Base-by-base conservation (phyloP, 1,139 yeast genomes). In the Geotrichum phurueaensis region DNA sequence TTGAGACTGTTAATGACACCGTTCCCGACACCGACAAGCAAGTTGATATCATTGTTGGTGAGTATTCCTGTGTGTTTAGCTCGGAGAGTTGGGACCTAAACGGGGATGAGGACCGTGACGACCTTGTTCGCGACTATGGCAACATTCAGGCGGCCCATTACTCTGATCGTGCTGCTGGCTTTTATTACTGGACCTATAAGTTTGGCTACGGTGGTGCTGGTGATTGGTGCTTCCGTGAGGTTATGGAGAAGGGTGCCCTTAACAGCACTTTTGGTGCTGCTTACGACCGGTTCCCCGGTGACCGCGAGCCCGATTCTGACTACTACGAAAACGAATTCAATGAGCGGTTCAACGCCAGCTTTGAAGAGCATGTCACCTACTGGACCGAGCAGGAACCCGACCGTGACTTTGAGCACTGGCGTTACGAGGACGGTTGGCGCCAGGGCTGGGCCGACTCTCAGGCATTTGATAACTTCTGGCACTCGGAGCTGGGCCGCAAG, bases 131-230 rank as follows among this genome's bases (percentile, higher is more conserved):
- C 31, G 65, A 59, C 51, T 81, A 71, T 65, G 84, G 83, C 9
- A 71, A 70, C 33, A 72, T 69, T 33, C 83, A 85, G 70, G 67
- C 71, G 1, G 69, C 74, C 2, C 64, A 81, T 2, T 81, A 87
- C 67, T 68, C 70, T 12, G 69, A 80, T 53, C 75, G 87, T 55
- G 85, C 92, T 0, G 80, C 83, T 60, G 98, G 97, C 0, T 79
- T 82, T 58, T 91, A 81, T 73, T 92, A 92, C 74, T 92, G 97
- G 98, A 89, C 97, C 1, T 87, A 76, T 71, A 89, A 89, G 73
- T 92, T 91, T 70, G 84, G 87, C 70, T 80, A 84, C 60, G 97
- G 97, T 1, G 87, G 86, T 69, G 97, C 97, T 48, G 97, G 97
- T 10, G 97, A 90, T 75, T 92, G 98, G 97, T 97, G 94, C 60